Evolutionary conservation across 169 alveolate species (phyloP).

Genomic region (Neospora caninum): DNA sequence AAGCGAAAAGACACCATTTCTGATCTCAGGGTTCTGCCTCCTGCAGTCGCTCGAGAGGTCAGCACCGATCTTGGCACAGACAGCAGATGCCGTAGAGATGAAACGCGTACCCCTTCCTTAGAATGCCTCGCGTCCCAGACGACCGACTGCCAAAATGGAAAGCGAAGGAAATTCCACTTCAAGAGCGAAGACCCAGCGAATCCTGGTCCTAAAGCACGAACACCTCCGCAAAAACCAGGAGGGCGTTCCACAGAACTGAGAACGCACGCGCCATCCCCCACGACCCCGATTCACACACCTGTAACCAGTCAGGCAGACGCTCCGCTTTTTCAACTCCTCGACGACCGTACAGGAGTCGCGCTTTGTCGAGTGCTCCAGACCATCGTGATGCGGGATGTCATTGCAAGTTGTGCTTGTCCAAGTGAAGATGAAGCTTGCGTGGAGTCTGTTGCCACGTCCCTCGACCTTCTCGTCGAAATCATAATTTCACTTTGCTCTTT

Average conservation of each 20-base stretch:
- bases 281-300: too few species aligned
- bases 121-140: neutral
- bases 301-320: neutral
- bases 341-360: neutral
- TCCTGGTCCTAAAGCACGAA: too few species aligned
- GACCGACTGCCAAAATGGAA: neutral
- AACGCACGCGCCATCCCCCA: too few species aligned
- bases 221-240: too few species aligned
- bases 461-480: slow-evolving; percentile 7
- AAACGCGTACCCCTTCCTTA: too few species aligned
- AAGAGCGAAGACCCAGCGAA: neutral
- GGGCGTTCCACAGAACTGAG: too few species aligned
- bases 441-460: neutral
- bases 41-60: too few species aligned
- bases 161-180: neutral
- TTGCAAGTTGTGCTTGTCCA: neutral
- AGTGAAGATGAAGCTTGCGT: neutral
- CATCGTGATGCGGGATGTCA: neutral
- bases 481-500: neutral
- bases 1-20: too few species aligned
- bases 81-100: too few species aligned
- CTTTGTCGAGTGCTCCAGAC: neutral
- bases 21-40: too few species aligned
- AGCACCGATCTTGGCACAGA: too few species aligned
- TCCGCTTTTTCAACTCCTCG: neutral